phyloP scores from a whole-genome alignment of 805 yeast species.

The Spathaspora hagerdaliae region DNA sequence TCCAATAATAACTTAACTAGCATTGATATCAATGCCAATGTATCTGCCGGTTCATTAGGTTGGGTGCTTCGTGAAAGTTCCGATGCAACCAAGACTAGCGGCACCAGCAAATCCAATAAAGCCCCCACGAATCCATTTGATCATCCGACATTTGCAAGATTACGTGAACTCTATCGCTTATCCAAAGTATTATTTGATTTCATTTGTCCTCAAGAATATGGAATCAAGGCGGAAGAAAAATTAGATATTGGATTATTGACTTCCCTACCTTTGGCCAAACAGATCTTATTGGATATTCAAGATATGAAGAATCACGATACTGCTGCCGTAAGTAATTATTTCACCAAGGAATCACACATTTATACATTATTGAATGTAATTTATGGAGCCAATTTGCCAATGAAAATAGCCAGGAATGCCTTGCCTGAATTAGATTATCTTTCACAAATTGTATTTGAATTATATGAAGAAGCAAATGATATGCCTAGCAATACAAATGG shows the following conservation, averaged over 20 bases:
- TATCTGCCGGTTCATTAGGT: conserved; percentile 64
- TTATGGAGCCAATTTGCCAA: conserved; percentile 90
- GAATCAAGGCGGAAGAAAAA: conserved; percentile 92
- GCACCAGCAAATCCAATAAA: conserved; percentile 13
- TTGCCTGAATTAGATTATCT: conserved; percentile 94
- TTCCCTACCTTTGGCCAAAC: conserved; percentile 88
- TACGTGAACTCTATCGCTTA: conserved; percentile 83
- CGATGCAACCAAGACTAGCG: conserved; percentile 6
- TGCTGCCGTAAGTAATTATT: conserved; percentile 73
- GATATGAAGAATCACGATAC: conserved; percentile 72
- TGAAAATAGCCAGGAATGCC: conserved; percentile 91
- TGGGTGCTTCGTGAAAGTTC: conserved; percentile 58
- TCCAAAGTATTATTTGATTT: conserved; percentile 94
- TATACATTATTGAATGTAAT: conserved; percentile 88
- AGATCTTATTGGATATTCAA: conserved; percentile 75
- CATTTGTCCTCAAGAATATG: conserved; percentile 98
- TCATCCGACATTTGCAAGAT: conserved; percentile 69
- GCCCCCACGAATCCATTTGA: conserved; percentile 53
- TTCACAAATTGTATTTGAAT: conserved; percentile 90
- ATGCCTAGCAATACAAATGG: conserved; percentile 52
- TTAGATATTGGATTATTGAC: conserved; percentile 94
- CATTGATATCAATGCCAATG: conserved; percentile 19
- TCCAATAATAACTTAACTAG: conserved; percentile 10
- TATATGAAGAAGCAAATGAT: conserved; percentile 73
- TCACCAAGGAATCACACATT: conserved; percentile 96